Percentiles rank a stretch among this genome's conserved stretches.
These are phyloP conservation scores for Beauveria australis DNA, from an alignment of 2,329 filamentous ascomycete species.

Conservation along the genomic window DNA sequence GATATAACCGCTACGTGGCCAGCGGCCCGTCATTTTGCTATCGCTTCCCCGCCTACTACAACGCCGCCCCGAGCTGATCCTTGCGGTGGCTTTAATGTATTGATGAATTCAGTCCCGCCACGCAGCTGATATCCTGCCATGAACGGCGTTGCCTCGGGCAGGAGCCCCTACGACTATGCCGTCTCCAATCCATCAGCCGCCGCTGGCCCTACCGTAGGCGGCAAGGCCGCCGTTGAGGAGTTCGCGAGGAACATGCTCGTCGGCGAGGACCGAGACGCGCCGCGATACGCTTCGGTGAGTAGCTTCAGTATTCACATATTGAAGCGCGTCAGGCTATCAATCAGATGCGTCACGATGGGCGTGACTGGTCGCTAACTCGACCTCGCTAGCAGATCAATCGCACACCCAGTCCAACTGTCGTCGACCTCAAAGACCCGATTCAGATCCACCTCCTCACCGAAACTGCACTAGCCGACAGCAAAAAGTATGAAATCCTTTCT, in stretches of 20 bases:
- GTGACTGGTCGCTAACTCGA: background rate
- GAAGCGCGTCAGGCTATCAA: background rate
- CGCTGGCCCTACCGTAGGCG: constrained; percentile 26
- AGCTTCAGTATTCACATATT: background rate
- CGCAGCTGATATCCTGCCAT: constrained; percentile 20
- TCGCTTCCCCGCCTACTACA: background rate
- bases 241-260: constrained; percentile 49
- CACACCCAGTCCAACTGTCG: constrained; percentile 46
- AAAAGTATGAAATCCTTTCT: constrained; percentile 74
- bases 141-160: constrained; percentile 31
- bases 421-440: constrained; percentile 63
- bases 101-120: constrained; percentile 1
- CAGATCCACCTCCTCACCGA: constrained; percentile 89
- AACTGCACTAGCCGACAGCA: constrained; percentile 84
- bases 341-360: background rate
- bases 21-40: background rate
- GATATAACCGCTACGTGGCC: background rate
- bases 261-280: constrained; percentile 44
- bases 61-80: background rate
- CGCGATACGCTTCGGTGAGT: constrained; percentile 51
- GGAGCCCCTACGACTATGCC: constrained; percentile 28
- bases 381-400: constrained; percentile 38
- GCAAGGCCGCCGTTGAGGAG: constrained; percentile 47
- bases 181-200: constrained; percentile 22
- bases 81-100: constrained; percentile 12